Percentiles rank a stretch among this genome's conserved stretches.
Conservation (phyloP, 768 basidiomycete species). For the Leccinum fibrillosum region DNA sequence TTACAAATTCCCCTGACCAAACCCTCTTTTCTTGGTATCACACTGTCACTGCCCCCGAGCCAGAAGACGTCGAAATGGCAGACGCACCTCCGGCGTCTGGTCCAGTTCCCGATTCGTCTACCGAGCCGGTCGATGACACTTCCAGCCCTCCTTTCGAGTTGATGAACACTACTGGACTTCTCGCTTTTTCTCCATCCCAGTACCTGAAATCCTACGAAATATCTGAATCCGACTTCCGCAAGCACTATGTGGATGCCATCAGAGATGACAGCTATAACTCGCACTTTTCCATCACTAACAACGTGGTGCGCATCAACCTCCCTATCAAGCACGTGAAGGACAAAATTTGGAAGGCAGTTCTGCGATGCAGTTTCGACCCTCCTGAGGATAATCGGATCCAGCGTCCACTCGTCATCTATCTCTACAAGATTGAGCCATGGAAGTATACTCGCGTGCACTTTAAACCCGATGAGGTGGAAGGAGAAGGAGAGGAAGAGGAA, state of each 20-base stretch:
- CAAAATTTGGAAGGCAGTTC: conserved; percentile 19
- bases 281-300: conserved; percentile 19
- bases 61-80: conserved; percentile 13
- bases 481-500: background rate
- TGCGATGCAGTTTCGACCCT: conserved; percentile 23
- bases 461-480: background rate
- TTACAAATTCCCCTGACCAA: conserved; percentile 21
- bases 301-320: conserved; percentile 17
- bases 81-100: background rate
- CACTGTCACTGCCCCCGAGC: background rate
- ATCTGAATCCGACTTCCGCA: conserved; percentile 16
- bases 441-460: conserved; percentile 18
- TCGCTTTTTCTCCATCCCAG: conserved; percentile 23
- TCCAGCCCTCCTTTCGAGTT: background rate
- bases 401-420: conserved; percentile 24
- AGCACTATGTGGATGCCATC: conserved; percentile 16
- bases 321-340: conserved; percentile 18
- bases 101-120: background rate
- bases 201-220: conserved; percentile 22
- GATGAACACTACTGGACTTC: conserved; percentile 18
- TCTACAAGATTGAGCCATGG: conserved; percentile 8
- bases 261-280: conserved; percentile 9
- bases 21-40: conserved; percentile 28
- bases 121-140: background rate
- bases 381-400: conserved; percentile 7